Evolutionary conservation across 192 early-diverging fungal genomes (phyloP).

Genomic region (Podila horticola): DNA sequence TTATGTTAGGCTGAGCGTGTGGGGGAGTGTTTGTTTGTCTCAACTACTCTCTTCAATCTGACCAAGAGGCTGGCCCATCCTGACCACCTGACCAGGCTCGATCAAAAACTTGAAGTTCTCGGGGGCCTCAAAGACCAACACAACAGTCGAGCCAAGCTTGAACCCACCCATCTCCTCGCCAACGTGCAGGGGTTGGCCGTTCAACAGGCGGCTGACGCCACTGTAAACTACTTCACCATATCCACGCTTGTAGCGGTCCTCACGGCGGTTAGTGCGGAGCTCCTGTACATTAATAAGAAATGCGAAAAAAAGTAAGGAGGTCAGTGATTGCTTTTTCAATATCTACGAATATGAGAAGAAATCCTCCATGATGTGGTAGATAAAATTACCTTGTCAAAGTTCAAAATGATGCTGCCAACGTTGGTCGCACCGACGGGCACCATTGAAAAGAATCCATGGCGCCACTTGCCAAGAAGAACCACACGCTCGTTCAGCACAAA

Average conservation of each 20-base stretch:
- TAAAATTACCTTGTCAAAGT: slow-evolving; percentile 83
- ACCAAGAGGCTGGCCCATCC: slow-evolving; percentile 87
- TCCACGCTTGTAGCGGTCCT: slow-evolving; percentile 72
- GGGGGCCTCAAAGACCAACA: slow-evolving; percentile 97
- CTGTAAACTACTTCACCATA: slow-evolving; percentile 80
- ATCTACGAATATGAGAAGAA: neutral
- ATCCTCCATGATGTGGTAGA: neutral
- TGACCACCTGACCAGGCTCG: slow-evolving; percentile 76
- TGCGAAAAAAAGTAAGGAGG: neutral
- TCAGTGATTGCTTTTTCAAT: neutral
- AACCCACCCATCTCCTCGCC: slow-evolving; percentile 98
- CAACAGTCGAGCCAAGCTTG: slow-evolving; percentile 93
- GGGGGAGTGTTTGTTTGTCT: slow-evolving; percentile 14
- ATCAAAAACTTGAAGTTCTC: slow-evolving; percentile 80
- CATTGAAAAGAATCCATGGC: slow-evolving; percentile 95
- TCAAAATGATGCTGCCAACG: slow-evolving; percentile 94
- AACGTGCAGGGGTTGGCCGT: slow-evolving; percentile 71
- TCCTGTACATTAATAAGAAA: slow-evolving; percentile 34
- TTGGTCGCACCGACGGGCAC: slow-evolving; percentile 98
- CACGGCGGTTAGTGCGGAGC: slow-evolving; percentile 73
- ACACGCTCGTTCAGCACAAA: slow-evolving; percentile 99
- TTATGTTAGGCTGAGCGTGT: slow-evolving; percentile 71
- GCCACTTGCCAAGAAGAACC: slow-evolving; percentile 91
- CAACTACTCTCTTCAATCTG: slow-evolving; percentile 24
- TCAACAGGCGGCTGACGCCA: slow-evolving; percentile 66